Base-by-base conservation (phyloP, 495 filamentous ascomycete species). In the Neurospora sp. region DNA sequence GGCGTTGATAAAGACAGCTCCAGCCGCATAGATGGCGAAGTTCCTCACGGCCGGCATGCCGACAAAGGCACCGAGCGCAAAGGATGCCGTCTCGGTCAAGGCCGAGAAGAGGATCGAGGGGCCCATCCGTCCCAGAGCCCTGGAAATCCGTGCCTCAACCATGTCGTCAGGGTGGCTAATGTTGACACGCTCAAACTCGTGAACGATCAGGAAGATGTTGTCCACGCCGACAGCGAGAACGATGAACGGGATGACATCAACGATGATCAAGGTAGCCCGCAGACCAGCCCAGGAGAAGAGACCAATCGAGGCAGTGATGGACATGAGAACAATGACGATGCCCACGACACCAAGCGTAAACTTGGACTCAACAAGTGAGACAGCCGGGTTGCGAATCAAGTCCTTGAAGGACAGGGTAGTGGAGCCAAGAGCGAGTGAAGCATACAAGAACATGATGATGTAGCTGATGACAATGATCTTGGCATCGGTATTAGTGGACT, bases 161-260 rank as follows among this genome's bases (percentile, higher is more conserved):
- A 89, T 84, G 44, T 94, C 90, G 76, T 97, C 94, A 0, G 93
- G 92, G 78, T 97, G 89, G 79, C 89, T 96, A 79, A 94, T 83
- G 78, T 98, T 98, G 72, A 97, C 90, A 38, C 96, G 88, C 81
- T 99, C 96, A 76, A 99, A 98, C 78, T 99, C 96, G 82, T 99
- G 94, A 8, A 98, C 96, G 70, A 99, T 97, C 70, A 99, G 83
- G 83, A 99, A 99, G 78, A 99, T 98, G 79, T 99, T 99, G 86
- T 99, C 96, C 11, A 99, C 96, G 35, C 96, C 96, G 20, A 99
- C 92, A 69, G 96, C 96, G 12, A 99, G 84, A 14, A 99, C 94
- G 75, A 99, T 89, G 81, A 99, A 99, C 0, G 96, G 96, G 73
- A 99, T 99, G 74, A 99, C 96, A 79, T 99, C 96, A 8, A 97